Conservation (phyloP, 495 filamentous ascomycete species). For the Neurospora sp. region DNA sequence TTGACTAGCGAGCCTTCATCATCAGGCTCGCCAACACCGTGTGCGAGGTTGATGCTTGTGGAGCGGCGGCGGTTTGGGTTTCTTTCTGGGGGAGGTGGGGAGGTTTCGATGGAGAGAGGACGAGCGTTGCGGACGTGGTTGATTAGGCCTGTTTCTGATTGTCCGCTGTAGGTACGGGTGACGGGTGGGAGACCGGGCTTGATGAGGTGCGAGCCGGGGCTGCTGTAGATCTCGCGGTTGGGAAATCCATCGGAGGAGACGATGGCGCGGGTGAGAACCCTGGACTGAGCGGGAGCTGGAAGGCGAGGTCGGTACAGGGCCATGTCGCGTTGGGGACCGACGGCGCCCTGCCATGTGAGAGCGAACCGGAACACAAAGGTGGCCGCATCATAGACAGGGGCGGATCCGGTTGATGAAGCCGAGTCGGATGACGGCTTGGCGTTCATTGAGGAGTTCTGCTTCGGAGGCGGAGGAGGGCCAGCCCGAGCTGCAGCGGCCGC, state of each 20-base stretch:
- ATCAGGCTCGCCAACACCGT: background rate
- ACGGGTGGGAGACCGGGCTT: slow-evolving; percentile 30
- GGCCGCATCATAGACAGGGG: slow-evolving; percentile 30
- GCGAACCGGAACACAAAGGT: slow-evolving; percentile 38
- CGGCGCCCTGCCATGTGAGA: slow-evolving; percentile 21
- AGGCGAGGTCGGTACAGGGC: slow-evolving; percentile 63
- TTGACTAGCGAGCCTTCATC: slow-evolving; percentile 3
- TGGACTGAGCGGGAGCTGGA: slow-evolving; percentile 57
- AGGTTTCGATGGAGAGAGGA: slow-evolving; percentile 12
- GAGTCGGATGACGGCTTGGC: slow-evolving; percentile 27
- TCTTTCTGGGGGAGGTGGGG: slow-evolving; percentile 2
- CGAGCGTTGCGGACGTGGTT: slow-evolving; percentile 35
- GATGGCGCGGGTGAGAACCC: slow-evolving; percentile 32
- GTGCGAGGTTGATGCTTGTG: slow-evolving; percentile 10
- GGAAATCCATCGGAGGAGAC: background rate
- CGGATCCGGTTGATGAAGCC: slow-evolving; percentile 31
- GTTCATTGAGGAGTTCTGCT: slow-evolving; percentile 11
- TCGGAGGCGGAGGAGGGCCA: slow-evolving; percentile 24
- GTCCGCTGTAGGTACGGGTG: slow-evolving; percentile 34
- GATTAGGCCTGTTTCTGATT: slow-evolving; percentile 31
- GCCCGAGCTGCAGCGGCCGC: slow-evolving; percentile 13
- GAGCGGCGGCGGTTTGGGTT: slow-evolving; percentile 11
- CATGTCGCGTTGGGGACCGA: slow-evolving; percentile 23
- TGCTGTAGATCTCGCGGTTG: slow-evolving; percentile 8
- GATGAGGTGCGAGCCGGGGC: slow-evolving; percentile 28